These are phyloP conservation scores for Forsythia suspensa DNA, from an alignment of 257 asterid species.

Conservation along the genomic window DNA sequence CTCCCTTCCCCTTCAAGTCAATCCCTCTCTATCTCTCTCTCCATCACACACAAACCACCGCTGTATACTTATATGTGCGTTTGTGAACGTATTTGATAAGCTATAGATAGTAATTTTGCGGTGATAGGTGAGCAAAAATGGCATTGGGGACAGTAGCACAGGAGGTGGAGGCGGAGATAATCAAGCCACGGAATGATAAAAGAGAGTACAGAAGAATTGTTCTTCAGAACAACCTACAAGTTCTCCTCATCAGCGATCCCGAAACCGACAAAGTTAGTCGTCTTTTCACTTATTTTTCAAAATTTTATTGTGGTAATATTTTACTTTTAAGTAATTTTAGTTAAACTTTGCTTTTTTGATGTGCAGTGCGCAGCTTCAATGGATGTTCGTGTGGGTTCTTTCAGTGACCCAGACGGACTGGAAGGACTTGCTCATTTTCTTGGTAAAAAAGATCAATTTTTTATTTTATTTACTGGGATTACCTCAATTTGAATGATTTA, in stretches of 20 bases:
- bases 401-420: slow-evolving; percentile 94
- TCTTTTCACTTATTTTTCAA: not conserved
- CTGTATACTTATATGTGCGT: no score
- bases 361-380: slow-evolving; percentile 92
- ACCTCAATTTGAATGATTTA: not conserved
- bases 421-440: slow-evolving; percentile 99
- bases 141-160: slow-evolving; percentile 43
- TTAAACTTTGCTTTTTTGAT: not conserved
- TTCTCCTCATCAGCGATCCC: slow-evolving; percentile 90
- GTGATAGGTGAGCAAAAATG: slow-evolving; percentile 32
- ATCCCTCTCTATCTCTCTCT: no score
- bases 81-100: no score
- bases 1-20: no score
- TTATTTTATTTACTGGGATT: not conserved
- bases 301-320: not conserved
- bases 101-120: no score
- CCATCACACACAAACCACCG: no score
- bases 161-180: slow-evolving; percentile 51
- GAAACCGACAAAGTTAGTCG: slow-evolving; percentile 79
- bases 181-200: slow-evolving; percentile 81
- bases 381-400: slow-evolving; percentile 94
- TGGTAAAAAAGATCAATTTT: slow-evolving; percentile 43
- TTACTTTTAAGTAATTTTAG: not conserved
- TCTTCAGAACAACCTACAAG: slow-evolving; percentile 72
- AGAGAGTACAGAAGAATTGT: slow-evolving; percentile 76